Evolutionary conservation across 75 land plant genomes (phyloP).

Genomic region (Sequoia sempervirens): DNA sequence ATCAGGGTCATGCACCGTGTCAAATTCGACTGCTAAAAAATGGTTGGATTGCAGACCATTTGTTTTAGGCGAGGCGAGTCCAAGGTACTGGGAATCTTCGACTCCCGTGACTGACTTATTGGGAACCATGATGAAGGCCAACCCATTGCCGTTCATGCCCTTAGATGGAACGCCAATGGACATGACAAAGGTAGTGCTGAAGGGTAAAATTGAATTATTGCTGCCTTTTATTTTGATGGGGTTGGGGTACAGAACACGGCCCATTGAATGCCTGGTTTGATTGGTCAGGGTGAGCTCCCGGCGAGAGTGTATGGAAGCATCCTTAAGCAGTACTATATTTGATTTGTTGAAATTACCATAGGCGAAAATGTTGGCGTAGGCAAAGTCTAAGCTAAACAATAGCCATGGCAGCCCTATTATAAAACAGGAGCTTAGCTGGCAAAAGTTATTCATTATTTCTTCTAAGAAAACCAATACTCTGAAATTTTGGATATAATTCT

Average conservation of each 20-base stretch:
- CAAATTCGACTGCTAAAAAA: constrained; percentile 16
- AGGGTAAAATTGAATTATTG: background rate
- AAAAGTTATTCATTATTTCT: background rate
- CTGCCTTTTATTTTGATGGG: background rate
- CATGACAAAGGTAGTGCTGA: constrained; percentile 19
- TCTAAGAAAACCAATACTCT: background rate
- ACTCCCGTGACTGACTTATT: background rate
- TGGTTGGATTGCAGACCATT: background rate
- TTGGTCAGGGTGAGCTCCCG: background rate
- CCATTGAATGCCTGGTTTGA: background rate
- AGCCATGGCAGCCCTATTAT: background rate
- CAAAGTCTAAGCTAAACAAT: background rate
- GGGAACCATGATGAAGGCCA: constrained; percentile 16
- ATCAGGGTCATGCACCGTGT: background rate
- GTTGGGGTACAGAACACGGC: background rate
- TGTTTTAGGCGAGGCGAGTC: constrained; percentile 5
- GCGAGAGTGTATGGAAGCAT: background rate
- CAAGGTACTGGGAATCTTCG: background rate
- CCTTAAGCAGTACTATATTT: background rate
- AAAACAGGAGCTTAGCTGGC: background rate
- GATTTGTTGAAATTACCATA: background rate
- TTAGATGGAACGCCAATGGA: background rate
- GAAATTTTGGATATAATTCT: background rate
- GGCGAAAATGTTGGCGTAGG: background rate
- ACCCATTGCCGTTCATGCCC: background rate